Evolutionary conservation across 2,329 filamentous ascomycete genomes (phyloP), one percentile per base, ranked within the genome.

Genomic region (Colletotrichum plurivorum): DNA sequence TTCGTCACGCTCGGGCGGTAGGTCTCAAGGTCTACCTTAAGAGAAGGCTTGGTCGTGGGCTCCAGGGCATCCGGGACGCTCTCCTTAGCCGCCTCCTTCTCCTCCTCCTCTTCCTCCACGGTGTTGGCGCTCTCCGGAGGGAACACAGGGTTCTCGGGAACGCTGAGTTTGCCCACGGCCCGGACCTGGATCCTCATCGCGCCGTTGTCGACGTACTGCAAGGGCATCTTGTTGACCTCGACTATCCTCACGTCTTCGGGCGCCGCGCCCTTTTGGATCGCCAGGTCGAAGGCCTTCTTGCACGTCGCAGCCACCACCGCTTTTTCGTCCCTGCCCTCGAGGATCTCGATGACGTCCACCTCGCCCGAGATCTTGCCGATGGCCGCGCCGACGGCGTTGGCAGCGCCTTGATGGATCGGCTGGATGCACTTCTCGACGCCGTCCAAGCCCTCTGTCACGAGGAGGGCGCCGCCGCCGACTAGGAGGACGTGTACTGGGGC

Each of bases 351-450:
- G 1, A 84, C 77, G 63, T 89, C 87, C 2, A 89, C 78, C 10
- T 84, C 83, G 0, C 85, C 87, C 3, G 84, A 83, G 0, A 88
- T 84, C 61, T 86, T 86, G 3, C 85, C 86, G 39, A 88, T 88
- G 0, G 88, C 88, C 1, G 88, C 88, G 6, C 88, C 88, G 2
- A 90, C 85, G 0, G 88, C 88, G 74, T 90, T 90, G 4, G 88
- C 88, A 0, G 85, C 87, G 64, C 86, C 86, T 36, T 87, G 81
- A 57, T 84, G 85, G 2, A 84, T 81, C 1, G 88, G 88, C 5
- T 82, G 78, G 8, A 87, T 84, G 64, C 85, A 83, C 69, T 85
- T 79, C 7, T 82, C 80, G 0, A 88, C 87, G 0, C 86, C 87
- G 1, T 80, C 77, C 7, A 90, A 79, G 0, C 78, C 73, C 5